Percentiles rank a stretch among this genome's conserved stretches.
phyloP scores from a whole-genome alignment of 1,284 basidiomycete genomes.

The Moniliella sp. region DNA sequence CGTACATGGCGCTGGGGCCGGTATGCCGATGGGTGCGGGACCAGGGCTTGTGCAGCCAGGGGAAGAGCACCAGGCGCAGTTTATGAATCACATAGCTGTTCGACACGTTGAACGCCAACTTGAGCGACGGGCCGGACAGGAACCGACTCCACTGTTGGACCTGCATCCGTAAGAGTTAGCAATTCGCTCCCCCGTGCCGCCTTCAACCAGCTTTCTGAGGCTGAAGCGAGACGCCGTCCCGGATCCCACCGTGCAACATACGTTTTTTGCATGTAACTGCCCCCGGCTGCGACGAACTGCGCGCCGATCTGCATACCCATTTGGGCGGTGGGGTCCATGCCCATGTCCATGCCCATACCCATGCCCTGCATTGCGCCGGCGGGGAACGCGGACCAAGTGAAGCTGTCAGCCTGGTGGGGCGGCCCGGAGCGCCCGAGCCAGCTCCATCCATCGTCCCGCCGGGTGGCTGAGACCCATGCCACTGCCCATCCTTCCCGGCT shows the following conservation, averaged over 20 bases:
- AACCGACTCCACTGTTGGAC: constrained; percentile 7
- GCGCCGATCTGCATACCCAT: constrained; percentile 88
- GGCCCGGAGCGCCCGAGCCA: too few relatives aligned
- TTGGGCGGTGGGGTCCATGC: constrained; percentile 81
- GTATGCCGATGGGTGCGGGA: constrained; percentile 18
- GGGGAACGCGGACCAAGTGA: too few relatives aligned
- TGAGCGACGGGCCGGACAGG: constrained; percentile 39
- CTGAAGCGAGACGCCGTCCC: not conserved
- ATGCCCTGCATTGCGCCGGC: too few relatives aligned
- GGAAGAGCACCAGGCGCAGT: constrained; percentile 70
- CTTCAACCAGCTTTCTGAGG: not conserved
- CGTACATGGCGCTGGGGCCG: constrained; percentile 4
- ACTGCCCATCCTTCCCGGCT: too few relatives aligned
- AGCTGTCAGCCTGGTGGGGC: too few relatives aligned
- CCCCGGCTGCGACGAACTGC: constrained; percentile 72
- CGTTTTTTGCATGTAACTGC: constrained; percentile 77
- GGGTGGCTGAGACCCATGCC: too few relatives aligned
- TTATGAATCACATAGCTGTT: constrained; percentile 87
- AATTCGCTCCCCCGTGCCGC: not conserved
- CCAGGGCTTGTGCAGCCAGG: constrained; percentile 54
- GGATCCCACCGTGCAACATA: not conserved
- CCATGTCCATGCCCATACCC: too few relatives aligned
- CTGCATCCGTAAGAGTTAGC: not conserved
- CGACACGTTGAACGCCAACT: constrained; percentile 87
- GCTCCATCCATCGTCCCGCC: too few relatives aligned